phyloP scores from a whole-genome alignment of 2,329 filamentous ascomycete genomes.

The Bipolaris bicolor region DNA sequence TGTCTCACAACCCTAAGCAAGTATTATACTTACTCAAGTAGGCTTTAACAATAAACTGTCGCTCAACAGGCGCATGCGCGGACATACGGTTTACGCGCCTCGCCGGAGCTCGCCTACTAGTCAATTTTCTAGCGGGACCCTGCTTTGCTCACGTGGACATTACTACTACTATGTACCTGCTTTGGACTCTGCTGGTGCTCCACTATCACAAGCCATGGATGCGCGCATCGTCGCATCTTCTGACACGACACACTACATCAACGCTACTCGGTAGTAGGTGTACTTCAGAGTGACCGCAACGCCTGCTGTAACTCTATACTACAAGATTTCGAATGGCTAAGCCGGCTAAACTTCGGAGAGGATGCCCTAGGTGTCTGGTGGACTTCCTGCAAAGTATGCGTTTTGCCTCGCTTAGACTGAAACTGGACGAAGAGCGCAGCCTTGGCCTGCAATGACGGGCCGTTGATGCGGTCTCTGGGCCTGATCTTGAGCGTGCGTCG shows the following conservation, averaged over 20 bases:
- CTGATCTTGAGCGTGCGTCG: neutral
- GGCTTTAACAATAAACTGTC: too few species aligned
- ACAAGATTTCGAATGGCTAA: neutral
- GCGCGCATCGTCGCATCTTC: neutral
- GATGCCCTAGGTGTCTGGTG: neutral
- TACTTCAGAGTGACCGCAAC: neutral
- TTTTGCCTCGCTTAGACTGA: neutral
- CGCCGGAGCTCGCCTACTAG: neutral
- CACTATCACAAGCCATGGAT: neutral
- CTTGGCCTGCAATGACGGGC: neutral
- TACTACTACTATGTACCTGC: neutral
- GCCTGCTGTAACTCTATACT: neutral
- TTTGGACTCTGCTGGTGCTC: neutral
- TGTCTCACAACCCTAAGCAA: too few species aligned
- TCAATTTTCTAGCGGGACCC: neutral
- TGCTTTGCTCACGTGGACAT: neutral
- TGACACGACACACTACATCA: neutral
- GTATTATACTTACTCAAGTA: too few species aligned
- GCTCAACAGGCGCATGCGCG: neutral
- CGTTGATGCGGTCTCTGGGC: slow-evolving; percentile 1
- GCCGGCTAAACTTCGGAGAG: neutral
- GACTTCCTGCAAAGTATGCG: neutral
- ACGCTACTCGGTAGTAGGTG: neutral
- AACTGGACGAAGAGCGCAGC: neutral
- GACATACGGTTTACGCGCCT: neutral